These are phyloP conservation scores for Cyphellophora attinorum DNA, from an alignment of 2,329 filamentous ascomycete species.

Conservation along the genomic window DNA sequence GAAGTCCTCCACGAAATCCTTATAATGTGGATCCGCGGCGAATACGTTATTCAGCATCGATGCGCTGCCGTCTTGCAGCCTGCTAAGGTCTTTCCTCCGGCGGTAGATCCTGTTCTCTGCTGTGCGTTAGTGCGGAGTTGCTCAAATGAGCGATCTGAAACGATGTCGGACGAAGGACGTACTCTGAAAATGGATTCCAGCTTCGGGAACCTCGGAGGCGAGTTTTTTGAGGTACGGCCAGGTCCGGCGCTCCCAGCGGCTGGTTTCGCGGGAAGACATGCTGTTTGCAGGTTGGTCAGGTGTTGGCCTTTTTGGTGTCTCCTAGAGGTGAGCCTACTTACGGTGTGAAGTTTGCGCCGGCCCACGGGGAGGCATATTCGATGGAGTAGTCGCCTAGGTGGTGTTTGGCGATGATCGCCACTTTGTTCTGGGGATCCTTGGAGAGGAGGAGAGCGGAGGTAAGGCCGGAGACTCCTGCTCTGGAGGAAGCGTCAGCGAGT, in stretches of 20 bases:
- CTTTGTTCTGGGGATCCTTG: constrained; percentile 41
- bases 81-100: constrained; percentile 54
- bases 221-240: constrained; percentile 55
- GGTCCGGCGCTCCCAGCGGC: constrained; percentile 52
- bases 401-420: constrained; percentile 73
- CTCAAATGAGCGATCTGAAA: no score
- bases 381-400: constrained; percentile 92
- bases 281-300: constrained; percentile 1
- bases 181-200: constrained; percentile 73
- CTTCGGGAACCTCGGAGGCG: constrained; percentile 58
- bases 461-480: constrained; percentile 56
- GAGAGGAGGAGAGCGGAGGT: constrained; percentile 56
- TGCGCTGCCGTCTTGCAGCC: no score
- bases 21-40: constrained; percentile 62
- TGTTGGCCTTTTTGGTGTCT: neutral
- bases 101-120: constrained; percentile 54
- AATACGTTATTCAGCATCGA: constrained; percentile 58
- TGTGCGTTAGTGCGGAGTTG: no score
- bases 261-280: constrained; percentile 20
- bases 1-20: constrained; percentile 55
- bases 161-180: constrained; percentile 8
- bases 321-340: constrained; percentile 30
- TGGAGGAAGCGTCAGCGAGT: constrained; percentile 22
- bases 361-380: constrained; percentile 84
- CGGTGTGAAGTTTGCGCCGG: constrained; percentile 72